Percentiles rank a stretch among this genome's conserved stretches.
Evolutionary conservation across 2,329 filamentous ascomycete genomes (phyloP).

Genomic region (Colletotrichum gigasporum): DNA sequence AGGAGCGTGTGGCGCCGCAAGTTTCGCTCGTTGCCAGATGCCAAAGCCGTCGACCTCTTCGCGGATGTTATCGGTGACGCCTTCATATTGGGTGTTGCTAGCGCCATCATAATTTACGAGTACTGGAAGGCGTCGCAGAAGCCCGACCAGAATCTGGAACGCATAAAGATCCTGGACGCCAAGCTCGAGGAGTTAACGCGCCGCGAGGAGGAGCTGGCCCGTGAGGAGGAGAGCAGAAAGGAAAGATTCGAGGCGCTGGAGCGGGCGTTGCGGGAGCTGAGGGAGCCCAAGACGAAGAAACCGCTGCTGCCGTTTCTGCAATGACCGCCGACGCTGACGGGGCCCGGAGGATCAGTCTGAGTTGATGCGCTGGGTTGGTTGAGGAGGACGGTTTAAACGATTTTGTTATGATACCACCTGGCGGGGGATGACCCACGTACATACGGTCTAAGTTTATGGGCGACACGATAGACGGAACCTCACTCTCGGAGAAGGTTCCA

Average conservation of each 20-base stretch:
- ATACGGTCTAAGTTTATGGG: neutral
- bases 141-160: constrained; percentile 66
- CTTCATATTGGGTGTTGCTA: constrained; percentile 70
- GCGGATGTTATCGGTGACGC: constrained; percentile 72
- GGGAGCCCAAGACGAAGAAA: constrained; percentile 66
- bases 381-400: neutral
- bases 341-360: constrained; percentile 2
- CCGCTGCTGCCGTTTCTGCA: constrained; percentile 56
- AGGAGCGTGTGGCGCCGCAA: constrained; percentile 69
- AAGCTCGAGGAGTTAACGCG: constrained; percentile 59
- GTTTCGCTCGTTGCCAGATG: constrained; percentile 70
- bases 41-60: constrained; percentile 73
- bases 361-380: neutral
- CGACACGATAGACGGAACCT: constrained; percentile 13
- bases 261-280: constrained; percentile 59
- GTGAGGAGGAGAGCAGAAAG: constrained; percentile 52
- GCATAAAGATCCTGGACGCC: constrained; percentile 58
- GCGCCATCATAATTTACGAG: constrained; percentile 68
- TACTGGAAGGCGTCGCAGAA: constrained; percentile 68
- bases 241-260: constrained; percentile 63
- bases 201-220: constrained; percentile 59
- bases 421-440: neutral
- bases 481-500: constrained; percentile 3
- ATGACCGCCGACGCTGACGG: constrained; percentile 36
- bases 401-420: constrained; percentile 21